Evolutionary conservation across 495 filamentous ascomycete genomes (phyloP), one percentile per base, ranked within the genome.

Genomic region (Chaetomium fimeti): DNA sequence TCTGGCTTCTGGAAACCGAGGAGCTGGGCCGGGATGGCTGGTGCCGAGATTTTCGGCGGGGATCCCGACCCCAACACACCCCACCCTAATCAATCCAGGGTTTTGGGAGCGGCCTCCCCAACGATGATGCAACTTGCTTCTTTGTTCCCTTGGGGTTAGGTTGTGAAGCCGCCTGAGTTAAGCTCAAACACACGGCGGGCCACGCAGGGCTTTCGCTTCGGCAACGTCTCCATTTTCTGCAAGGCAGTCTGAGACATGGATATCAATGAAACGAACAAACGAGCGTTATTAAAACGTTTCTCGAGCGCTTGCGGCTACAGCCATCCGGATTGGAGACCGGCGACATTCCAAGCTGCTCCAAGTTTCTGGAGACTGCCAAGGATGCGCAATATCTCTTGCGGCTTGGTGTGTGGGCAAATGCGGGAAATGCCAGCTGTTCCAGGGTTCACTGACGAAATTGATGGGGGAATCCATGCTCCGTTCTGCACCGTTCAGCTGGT

Each of bases 401-500:
- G n/a, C 16, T 36, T 63, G 47, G 61, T 29, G 51, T 25, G 51
- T 24, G 16, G 29, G 29, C 16, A 16, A 16, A 9, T 15, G 58
- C 57, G n/a, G 36, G 40, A 2, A n/a, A 32, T n/a, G 60, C 47
- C 65, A 63, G 59, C 60, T 66, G 64, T 52, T n/a, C 64, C 24
- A 58, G 52, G 48, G 22, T 43, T 15, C 47, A 54, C 62, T 20
- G 47, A 22, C 20, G 49, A 60, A 29, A 28, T 22, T 16, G 51
- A 60, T 24, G 27, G 58, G 56, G 58, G 47, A 36, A 16, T 40
- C 32, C 59, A 40, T 61, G 32, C 47, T 53, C 43, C 28, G 32
- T 42, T 24, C 54, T 64, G 62, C 62, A 38, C 47, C 57, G 24
- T 40, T 65, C 63, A 65, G 63, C 63, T 65, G 57, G 40, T 28